Conservation (phyloP, 139 green algal genomes). For the Picochlorum costavermella region DNA sequence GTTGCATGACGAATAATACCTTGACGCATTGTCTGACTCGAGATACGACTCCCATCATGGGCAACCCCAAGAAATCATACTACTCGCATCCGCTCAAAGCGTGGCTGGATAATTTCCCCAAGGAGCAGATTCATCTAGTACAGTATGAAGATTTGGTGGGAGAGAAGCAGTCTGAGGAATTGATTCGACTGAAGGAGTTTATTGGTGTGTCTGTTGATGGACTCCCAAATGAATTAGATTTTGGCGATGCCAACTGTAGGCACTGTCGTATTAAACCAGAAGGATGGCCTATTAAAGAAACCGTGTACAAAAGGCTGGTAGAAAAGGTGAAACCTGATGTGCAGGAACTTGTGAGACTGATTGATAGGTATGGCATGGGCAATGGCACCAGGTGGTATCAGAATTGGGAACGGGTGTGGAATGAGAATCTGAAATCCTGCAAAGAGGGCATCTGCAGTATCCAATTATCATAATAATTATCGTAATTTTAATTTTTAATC, state of each 20-base stretch:
- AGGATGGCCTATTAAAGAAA: conserved; percentile 6
- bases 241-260: neutral
- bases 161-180: conserved; percentile 5
- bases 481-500: no score
- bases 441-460: conserved; percentile 4
- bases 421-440: neutral
- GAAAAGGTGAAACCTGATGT: neutral
- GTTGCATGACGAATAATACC: conserved; percentile 2
- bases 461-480: conserved; percentile 2
- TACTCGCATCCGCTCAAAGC: conserved; percentile 9
- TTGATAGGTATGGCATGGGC: conserved; percentile 3
- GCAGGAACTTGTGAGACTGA: neutral
- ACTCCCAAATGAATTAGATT: neutral
- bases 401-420: conserved; percentile 7
- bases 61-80: conserved; percentile 6
- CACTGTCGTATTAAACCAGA: conserved; percentile 8
- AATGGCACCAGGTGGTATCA: conserved; percentile 4
- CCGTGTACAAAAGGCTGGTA: conserved; percentile 1
- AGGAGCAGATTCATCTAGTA: neutral
- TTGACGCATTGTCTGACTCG: neutral
- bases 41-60: neutral
- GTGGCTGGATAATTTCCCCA: conserved; percentile 12
- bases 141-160: conserved; percentile 15
- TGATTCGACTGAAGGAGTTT: conserved; percentile 11
- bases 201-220: conserved; percentile 2